Evolutionary conservation across 192 early-diverging fungal species (phyloP), one percentile per base, ranked within the genome.

Genomic region (Backusella circina): DNA sequence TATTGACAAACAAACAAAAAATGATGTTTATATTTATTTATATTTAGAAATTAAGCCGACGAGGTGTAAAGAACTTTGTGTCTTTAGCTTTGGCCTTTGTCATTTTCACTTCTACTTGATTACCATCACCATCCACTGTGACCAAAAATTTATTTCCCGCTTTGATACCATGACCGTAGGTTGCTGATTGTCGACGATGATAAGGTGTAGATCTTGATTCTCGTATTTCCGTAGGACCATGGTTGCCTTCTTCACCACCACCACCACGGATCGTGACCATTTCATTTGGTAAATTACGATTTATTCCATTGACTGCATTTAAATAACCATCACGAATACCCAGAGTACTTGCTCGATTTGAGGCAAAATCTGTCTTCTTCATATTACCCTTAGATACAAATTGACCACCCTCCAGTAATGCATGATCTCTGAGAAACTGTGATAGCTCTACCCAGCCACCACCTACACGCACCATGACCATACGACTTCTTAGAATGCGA

Each of bases 391-490:
- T 28, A 5, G 72, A 57, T 10, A 73, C 72, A 64, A 73, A 73
- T 10, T 73, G 61, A 8, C 76, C 54, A 5, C 76, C 70, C 67
- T 77, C 76, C 16, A 77, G 39, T 37, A 77, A 37, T 0, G 76
- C 70, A 41, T 77, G 76, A 7, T 77, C 76, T 4, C 47, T 50
- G 30, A 77, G 28, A 21, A 77, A 88, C 83, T 86, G 85, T 30
- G 87, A 88, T 9, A 88, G 65, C 67, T 88, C 87, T 50, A 78
- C 83, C 89, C 89, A 90, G 65, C 89, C 89, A 67, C 89, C 89
- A 38, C 89, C 89, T 9, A 90, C 88, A 71, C 89, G 84, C 35
- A 90, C 89, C 89, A 90, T 90, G 28, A 90, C 88, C 84, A 87
- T 85, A 3, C 87, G 79, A 71, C 87, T 85, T 37, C 87, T 75